phyloP scores from a whole-genome alignment of 2,329 filamentous ascomycete species.

The Penicillium hesseltinei region DNA sequence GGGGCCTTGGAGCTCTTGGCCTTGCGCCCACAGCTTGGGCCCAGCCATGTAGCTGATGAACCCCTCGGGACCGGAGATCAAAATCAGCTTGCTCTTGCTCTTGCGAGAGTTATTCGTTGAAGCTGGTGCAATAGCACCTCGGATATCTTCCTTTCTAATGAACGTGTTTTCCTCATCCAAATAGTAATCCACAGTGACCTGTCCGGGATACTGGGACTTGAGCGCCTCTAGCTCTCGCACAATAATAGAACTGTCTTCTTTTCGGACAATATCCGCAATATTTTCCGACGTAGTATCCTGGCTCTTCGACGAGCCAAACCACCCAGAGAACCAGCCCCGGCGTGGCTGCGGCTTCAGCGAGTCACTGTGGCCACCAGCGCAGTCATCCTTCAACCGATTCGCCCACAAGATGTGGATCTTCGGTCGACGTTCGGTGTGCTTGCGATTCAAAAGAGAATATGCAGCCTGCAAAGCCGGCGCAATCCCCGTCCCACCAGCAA shows the following conservation, averaged over 20 bases:
- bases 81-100: conserved; percentile 55
- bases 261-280: neutral
- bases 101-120: conserved; percentile 28
- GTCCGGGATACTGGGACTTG: conserved; percentile 55
- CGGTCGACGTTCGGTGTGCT: conserved; percentile 32
- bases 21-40: conserved; percentile 70
- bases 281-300: neutral
- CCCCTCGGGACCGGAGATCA: conserved; percentile 87
- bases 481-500: conserved; percentile 91
- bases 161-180: conserved; percentile 75
- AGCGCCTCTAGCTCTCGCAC: conserved; percentile 63
- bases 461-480: conserved; percentile 83
- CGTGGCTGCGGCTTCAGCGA: conserved; percentile 22
- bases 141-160: conserved; percentile 58
- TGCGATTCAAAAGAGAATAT: conserved; percentile 52
- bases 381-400: conserved; percentile 66
- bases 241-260: conserved; percentile 40
- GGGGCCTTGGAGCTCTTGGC: conserved; percentile 71
- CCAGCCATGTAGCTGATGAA: conserved; percentile 82
- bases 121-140: conserved; percentile 29
- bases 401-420: conserved; percentile 80
- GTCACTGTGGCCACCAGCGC: conserved; percentile 58
- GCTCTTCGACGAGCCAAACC: conserved; percentile 23
- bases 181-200: conserved; percentile 68
- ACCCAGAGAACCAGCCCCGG: conserved; percentile 32